phyloP scores from a whole-genome alignment of 495 filamentous ascomycete species.

The Pyrenula aspistea region DNA sequence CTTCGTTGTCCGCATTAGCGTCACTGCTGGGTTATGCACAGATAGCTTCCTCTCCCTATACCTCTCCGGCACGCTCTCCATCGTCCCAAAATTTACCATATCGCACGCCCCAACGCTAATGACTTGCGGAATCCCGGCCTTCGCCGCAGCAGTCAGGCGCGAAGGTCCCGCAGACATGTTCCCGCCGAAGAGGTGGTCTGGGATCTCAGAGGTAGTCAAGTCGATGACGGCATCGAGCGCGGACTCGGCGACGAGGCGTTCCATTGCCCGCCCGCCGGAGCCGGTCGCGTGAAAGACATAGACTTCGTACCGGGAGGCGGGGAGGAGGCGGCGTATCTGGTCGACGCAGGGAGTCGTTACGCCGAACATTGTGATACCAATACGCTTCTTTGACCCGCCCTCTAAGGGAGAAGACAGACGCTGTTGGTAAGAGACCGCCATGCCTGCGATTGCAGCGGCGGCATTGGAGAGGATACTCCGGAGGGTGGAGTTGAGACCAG shows the following conservation, averaged over 20 bases:
- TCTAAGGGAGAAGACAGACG: neutral
- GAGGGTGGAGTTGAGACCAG: constrained; percentile 47
- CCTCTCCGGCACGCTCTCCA: constrained; percentile 36
- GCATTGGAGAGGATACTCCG: constrained; percentile 46
- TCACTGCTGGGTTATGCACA: constrained; percentile 54
- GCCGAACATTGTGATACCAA: constrained; percentile 64
- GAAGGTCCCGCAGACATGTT: constrained; percentile 41
- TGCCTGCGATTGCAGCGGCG: constrained; percentile 42
- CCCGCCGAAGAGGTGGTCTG: constrained; percentile 49
- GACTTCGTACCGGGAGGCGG: constrained; percentile 34
- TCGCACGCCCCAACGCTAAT: constrained; percentile 54
- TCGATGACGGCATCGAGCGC: constrained; percentile 52
- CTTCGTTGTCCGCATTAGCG: constrained; percentile 44
- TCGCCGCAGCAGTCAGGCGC: constrained; percentile 40
- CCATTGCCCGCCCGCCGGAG: constrained; percentile 54
- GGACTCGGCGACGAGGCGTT: constrained; percentile 40
- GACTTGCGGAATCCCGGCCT: constrained; percentile 44
- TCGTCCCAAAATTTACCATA: constrained; percentile 57
- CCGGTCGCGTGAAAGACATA: constrained; percentile 62
- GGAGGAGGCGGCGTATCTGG: constrained; percentile 30
- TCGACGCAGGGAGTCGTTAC: constrained; percentile 55
- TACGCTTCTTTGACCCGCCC: constrained; percentile 19
- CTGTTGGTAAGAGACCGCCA: constrained; percentile 33
- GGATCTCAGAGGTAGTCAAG: constrained; percentile 57
- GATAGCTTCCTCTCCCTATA: constrained; percentile 34